Evolutionary conservation across 345 rosid genomes (phyloP), one percentile per base, ranked within the genome.

Genomic region (Citrus australasica): DNA sequence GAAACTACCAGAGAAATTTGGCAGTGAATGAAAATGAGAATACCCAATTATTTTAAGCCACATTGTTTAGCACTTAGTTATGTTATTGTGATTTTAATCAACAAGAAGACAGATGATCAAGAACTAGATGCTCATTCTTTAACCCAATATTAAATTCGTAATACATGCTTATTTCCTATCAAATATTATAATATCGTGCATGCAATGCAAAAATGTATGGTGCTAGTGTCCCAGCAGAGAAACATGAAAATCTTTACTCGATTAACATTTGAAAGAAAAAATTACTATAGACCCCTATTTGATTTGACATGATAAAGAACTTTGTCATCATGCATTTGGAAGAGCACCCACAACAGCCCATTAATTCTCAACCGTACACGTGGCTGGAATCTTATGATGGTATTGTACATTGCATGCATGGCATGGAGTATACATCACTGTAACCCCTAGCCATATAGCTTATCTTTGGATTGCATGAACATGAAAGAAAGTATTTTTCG

Each of bases 301-400:
- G 79, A 78, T 78, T 66, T 55, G 85, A 82, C 89, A 73, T 83
- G 76, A 73, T 82, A 82, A 86, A 84, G 84, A 65, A 8, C 5
- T 32, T 82, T 82, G 89, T 84, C 87, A 74, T 56, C 25, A 25
- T 70, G 62, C 69, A 46, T 70, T 86, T 82, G 89, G 87, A 84
- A 78, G 71, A 25, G 84, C 73, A 82, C 75, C 79, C 40, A 7
- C 13, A 33, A 16, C 24, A 27, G 30, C 22, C 46, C 37, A 42
- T 28, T 60, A 28, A 17, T 33, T 65, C 30, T 19, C 35, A 40
- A 21, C 81, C 78, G 51, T 73, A 71, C 89, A 78, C 68, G 71
- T 82, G 79, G 80, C 80, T 33, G 22, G 0, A 8, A 24, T 32
- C 46, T 51, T 11, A 6, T 40, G 59, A 25, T 63, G 40, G 22